These are phyloP conservation scores for Eudorina sp. DNA, from an alignment of 139 green algal species.

Conservation along the genomic window DNA sequence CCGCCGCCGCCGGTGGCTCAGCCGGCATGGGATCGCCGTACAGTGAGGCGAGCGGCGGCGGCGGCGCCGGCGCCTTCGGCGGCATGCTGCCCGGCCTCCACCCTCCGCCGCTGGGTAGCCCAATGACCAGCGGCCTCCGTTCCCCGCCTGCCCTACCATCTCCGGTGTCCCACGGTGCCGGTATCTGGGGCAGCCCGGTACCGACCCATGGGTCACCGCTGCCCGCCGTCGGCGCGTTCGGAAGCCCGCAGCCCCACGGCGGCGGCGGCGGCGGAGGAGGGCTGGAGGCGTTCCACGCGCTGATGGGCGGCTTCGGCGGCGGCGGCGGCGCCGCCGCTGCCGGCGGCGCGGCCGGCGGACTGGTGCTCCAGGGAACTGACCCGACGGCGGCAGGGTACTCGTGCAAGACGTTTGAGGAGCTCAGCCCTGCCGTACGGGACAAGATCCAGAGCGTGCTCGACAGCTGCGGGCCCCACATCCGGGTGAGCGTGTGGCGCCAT, in stretches of 20 bases:
- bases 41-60: no score
- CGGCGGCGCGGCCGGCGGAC: not conserved
- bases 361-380: slow-evolving; percentile 11
- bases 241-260: not conserved
- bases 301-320: not conserved
- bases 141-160: slow-evolving; percentile 31
- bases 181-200: not conserved
- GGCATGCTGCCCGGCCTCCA: not conserved
- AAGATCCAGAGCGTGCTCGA: slow-evolving; percentile 48
- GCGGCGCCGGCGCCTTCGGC: not conserved
- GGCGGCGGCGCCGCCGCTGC: not conserved
- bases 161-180: not conserved
- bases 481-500: slow-evolving; percentile 28
- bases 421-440: slow-evolving; percentile 12
- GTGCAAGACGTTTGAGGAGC: slow-evolving; percentile 35
- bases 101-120: not conserved
- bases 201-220: not conserved
- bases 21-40: not conserved
- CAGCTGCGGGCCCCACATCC: slow-evolving; percentile 34
- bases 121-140: not conserved
- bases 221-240: not conserved
- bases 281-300: slow-evolving; percentile 22
- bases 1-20: not conserved
- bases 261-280: not conserved
- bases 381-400: slow-evolving; percentile 14